Conservation (phyloP, 306 rosid species). For the Alnus rubra region DNA sequence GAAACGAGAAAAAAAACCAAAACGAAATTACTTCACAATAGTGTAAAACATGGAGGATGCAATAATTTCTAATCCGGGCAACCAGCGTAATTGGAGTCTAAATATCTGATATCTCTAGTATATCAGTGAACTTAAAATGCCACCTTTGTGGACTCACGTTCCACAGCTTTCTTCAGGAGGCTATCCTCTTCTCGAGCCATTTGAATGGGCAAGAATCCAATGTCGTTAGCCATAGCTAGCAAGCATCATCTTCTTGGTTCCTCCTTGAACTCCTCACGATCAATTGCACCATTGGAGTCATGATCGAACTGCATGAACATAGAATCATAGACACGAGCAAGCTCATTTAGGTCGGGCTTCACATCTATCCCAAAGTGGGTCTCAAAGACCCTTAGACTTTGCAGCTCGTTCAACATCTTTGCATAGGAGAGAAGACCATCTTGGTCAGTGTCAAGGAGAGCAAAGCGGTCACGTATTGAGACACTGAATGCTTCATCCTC, state of each 20-base stretch:
- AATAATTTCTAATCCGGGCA: background rate
- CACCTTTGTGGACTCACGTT: constrained; percentile 41
- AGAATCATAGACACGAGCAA: constrained; percentile 48
- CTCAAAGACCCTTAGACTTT: constrained; percentile 59
- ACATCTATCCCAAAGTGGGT: constrained; percentile 66
- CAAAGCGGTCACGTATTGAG: constrained; percentile 36
- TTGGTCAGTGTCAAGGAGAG: constrained; percentile 50
- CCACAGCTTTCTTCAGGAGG: constrained; percentile 66
- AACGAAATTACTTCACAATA: background rate
- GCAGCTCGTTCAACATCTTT: constrained; percentile 77
- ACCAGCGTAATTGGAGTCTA: too few relatives aligned
- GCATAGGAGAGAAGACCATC: constrained; percentile 64
- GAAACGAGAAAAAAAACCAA: background rate
- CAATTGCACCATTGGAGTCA: constrained; percentile 57
- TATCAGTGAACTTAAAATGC: background rate
- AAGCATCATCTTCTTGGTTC: constrained; percentile 75
- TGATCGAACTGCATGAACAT: constrained; percentile 62
- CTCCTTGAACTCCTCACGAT: constrained; percentile 61
- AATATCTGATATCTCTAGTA: too few relatives aligned
- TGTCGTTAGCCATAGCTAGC: constrained; percentile 74
- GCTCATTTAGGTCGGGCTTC: constrained; percentile 52
- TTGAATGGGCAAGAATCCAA: constrained; percentile 71
- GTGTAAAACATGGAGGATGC: background rate
- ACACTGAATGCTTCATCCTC: constrained; percentile 65
- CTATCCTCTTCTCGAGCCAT: constrained; percentile 68